These are phyloP conservation scores for Calonectria hawksworthii DNA, from an alignment of 2,329 filamentous ascomycete genomes.

Conservation along the genomic window DNA sequence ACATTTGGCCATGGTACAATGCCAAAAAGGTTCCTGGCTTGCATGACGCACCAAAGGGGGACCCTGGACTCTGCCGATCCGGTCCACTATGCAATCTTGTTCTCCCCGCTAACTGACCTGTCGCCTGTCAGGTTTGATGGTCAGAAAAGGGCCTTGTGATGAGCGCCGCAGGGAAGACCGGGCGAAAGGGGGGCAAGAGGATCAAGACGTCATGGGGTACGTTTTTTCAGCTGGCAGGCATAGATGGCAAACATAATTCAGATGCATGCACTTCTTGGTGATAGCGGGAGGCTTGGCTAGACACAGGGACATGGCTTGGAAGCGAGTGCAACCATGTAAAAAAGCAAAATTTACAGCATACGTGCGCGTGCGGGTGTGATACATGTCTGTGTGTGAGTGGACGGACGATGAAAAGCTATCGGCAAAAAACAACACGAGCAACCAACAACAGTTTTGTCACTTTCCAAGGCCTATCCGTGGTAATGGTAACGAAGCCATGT, in stretches of 20 bases:
- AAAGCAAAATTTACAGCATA: neutral
- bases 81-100: slow-evolving; percentile 8
- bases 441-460: neutral
- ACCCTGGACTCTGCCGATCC: neutral
- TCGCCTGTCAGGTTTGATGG: neutral
- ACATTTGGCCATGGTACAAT: neutral
- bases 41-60: neutral
- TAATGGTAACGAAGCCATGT: neutral
- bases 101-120: slow-evolving; percentile 2
- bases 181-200: neutral
- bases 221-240: neutral
- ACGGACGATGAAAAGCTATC: neutral
- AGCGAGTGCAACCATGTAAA: neutral
- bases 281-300: neutral
- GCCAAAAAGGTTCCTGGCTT: neutral
- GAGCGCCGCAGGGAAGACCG: neutral
- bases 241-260: neutral
- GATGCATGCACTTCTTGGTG: neutral
- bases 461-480: neutral
- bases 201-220: neutral
- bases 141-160: neutral
- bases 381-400: neutral
- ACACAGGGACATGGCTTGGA: neutral
- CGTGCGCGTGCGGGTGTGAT: neutral
- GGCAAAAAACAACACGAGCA: neutral